Conservation (phyloP, 148 eudicot species). For the Chenopodium berlandieri region DNA sequence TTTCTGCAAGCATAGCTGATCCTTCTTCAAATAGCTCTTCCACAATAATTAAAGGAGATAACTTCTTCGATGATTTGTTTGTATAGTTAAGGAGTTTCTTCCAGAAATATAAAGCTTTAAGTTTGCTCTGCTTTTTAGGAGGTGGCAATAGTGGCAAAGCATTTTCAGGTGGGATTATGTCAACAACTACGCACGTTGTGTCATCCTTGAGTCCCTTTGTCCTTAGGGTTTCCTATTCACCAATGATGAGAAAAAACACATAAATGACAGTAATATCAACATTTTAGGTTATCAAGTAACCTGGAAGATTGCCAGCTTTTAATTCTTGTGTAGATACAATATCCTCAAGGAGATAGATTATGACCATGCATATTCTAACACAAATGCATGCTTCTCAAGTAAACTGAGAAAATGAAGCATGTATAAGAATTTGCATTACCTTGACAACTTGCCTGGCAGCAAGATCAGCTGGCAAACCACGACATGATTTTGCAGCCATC, state of each 20-base stretch:
- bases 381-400: background rate
- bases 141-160: constrained; percentile 42
- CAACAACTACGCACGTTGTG: constrained; percentile 84
- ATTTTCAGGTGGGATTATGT: constrained; percentile 72
- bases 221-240: constrained; percentile 70
- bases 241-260: background rate
- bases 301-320: background rate
- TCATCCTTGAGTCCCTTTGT: constrained; percentile 82
- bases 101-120: constrained; percentile 57
- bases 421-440: constrained; percentile 31
- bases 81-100: constrained; percentile 47
- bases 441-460: constrained; percentile 85
- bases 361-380: background rate
- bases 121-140: constrained; percentile 51
- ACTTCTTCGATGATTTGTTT: constrained; percentile 57
- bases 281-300: background rate
- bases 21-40: constrained; percentile 97
- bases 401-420: background rate
- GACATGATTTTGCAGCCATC: constrained; percentile 72
- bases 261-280: background rate
- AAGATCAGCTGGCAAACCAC: constrained; percentile 90
- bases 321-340: background rate
- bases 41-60: constrained; percentile 68
- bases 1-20: constrained; percentile 90
- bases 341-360: background rate